Percentiles rank a stretch among this genome's conserved stretches.
Evolutionary conservation across 768 basidiomycete species (phyloP).

Genomic region (Gyrodon lividus): DNA sequence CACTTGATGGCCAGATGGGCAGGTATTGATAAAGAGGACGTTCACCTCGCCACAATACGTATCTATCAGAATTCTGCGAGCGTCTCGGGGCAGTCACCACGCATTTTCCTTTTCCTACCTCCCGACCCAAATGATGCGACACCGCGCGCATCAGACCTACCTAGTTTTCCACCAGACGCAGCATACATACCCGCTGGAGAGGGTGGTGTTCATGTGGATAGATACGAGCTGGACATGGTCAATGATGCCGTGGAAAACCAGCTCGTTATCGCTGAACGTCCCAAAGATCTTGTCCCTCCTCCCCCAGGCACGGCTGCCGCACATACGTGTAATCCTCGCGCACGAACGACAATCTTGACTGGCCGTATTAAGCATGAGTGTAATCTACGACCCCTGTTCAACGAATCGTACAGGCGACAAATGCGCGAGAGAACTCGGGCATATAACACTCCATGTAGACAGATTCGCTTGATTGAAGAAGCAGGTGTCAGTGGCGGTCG

Average conservation of each 20-base stretch:
- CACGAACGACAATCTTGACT: constrained; percentile 75
- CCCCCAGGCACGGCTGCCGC: constrained; percentile 34
- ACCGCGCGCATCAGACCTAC: constrained; percentile 22
- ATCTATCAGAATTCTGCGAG: constrained; percentile 59
- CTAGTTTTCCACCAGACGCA: constrained; percentile 28
- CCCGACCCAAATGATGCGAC: constrained; percentile 49
- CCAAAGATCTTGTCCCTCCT: constrained; percentile 56
- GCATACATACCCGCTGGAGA: constrained; percentile 31
- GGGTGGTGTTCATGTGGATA: constrained; percentile 43
- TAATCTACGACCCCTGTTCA: constrained; percentile 67
- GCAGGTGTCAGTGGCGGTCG: constrained; percentile 65
- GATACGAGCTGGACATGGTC: constrained; percentile 88
- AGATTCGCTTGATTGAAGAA: constrained; percentile 75
- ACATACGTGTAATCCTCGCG: constrained; percentile 52
- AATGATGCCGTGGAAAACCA: constrained; percentile 84
- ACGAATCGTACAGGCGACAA: constrained; percentile 64
- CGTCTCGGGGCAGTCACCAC: constrained; percentile 47
- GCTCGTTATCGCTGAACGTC: constrained; percentile 79
- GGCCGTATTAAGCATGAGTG: constrained; percentile 83
- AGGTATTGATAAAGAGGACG: constrained; percentile 66
- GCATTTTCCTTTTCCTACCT: constrained; percentile 67
- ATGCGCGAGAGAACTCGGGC: constrained; percentile 65
- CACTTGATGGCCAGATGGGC: constrained; percentile 86
- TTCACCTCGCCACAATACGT: constrained; percentile 82
- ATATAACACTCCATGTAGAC: constrained; percentile 64